These are phyloP conservation scores for Perkinsus olseni DNA, from an alignment of 169 alveolate species.

Conservation along the genomic window DNA sequence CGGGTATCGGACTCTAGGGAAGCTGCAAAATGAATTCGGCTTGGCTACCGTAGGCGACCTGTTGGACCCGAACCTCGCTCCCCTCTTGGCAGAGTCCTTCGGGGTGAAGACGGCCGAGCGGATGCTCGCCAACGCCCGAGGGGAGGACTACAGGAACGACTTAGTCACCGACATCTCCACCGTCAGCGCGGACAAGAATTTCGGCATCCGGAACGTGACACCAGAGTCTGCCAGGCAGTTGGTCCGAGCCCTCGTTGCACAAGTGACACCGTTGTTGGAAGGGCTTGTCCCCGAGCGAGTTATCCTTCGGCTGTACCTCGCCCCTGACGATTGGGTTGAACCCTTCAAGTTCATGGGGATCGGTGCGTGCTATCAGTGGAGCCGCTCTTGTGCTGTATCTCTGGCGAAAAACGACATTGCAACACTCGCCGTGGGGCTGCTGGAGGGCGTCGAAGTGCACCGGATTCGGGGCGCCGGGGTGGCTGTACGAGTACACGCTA, in stretches of 20 bases:
- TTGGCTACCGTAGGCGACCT: constrained; percentile 4
- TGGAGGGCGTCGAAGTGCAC: neutral
- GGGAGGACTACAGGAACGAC: neutral
- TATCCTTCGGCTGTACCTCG: neutral
- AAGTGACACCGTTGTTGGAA: neutral
- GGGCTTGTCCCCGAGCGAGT: neutral
- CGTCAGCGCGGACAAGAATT: neutral
- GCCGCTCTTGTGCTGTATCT: neutral
- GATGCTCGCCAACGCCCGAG: neutral
- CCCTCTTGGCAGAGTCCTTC: neutral
- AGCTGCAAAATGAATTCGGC: neutral
- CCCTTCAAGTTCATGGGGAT: neutral
- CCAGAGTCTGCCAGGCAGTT: neutral
- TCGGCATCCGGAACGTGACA: neutral
- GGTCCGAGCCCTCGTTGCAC: neutral
- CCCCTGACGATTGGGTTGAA: neutral
- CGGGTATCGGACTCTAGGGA: neutral
- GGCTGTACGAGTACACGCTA: neutral
- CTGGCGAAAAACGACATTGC: neutral
- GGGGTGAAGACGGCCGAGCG: neutral
- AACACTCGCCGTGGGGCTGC: neutral
- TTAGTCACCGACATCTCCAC: neutral
- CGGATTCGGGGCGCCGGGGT: neutral
- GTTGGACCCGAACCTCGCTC: neutral
- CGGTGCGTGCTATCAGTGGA: neutral